phyloP scores from a whole-genome alignment of 2,329 filamentous ascomycete genomes.

The Fusarium domesticum region DNA sequence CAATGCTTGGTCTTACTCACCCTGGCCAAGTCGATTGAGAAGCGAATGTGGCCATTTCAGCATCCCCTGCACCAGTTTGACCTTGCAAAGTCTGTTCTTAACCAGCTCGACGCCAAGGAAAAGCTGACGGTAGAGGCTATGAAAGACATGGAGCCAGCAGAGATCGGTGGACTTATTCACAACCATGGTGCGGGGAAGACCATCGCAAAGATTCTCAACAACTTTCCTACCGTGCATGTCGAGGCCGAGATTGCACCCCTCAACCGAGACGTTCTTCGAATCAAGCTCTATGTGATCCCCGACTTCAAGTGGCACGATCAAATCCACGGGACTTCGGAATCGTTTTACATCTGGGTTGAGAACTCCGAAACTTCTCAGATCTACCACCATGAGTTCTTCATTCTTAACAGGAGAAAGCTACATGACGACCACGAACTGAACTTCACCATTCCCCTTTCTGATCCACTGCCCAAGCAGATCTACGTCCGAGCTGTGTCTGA shows the following conservation, averaged over 20 bases:
- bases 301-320: slow-evolving; percentile 95
- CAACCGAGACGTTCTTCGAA: slow-evolving; percentile 90
- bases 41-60: slow-evolving; percentile 89
- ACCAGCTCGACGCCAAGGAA: slow-evolving; percentile 80
- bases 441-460: slow-evolving; percentile 92
- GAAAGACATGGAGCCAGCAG: slow-evolving; percentile 87
- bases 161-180: slow-evolving; percentile 88
- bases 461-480: slow-evolving; percentile 91
- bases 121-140: slow-evolving; percentile 74
- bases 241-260: slow-evolving; percentile 94
- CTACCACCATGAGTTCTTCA: slow-evolving; percentile 96
- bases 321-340: slow-evolving; percentile 89
- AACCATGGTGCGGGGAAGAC: slow-evolving; percentile 84
- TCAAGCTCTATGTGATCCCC: slow-evolving; percentile 79
- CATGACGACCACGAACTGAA: slow-evolving; percentile 96
- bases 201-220: slow-evolving; percentile 76
- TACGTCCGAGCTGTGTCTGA: slow-evolving; percentile 95
- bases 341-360: slow-evolving; percentile 98
- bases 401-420: slow-evolving; percentile 83
- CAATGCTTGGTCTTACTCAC: slow-evolving; percentile 90
- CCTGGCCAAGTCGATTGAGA: slow-evolving; percentile 95
- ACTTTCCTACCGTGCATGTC: slow-evolving; percentile 87
- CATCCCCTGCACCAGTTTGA: slow-evolving; percentile 96
- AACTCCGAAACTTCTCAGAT: slow-evolving; percentile 97
- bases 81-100: slow-evolving; percentile 76